These are phyloP conservation scores for Xylaria polymorpha DNA, from an alignment of 2,329 filamentous ascomycete genomes.

Conservation along the genomic window DNA sequence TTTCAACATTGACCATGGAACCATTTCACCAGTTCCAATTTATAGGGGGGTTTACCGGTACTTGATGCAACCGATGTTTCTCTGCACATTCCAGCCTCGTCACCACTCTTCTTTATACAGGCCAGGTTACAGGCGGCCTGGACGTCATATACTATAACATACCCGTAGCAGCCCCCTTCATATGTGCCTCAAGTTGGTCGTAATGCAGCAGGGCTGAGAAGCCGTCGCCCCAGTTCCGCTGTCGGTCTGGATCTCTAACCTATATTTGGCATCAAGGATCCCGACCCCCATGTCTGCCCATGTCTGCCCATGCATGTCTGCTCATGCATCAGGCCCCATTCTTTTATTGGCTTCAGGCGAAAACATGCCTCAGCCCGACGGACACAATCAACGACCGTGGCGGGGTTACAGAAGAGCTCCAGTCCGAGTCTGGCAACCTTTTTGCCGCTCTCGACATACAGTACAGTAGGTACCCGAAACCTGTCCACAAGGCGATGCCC, in stretches of 20 bases:
- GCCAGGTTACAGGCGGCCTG: neutral
- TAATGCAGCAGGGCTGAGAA: conserved; percentile 31
- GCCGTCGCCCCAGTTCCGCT: conserved; percentile 4
- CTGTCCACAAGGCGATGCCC: neutral
- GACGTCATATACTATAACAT: conserved; percentile 13
- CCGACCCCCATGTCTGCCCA: conserved; percentile 8
- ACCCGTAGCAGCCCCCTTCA: conserved; percentile 13
- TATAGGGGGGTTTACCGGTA: neutral
- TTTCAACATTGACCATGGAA: neutral
- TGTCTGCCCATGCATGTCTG: too few relatives aligned
- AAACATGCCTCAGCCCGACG: conserved; percentile 27
- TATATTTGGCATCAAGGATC: conserved; percentile 37
- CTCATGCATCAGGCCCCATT: conserved; percentile 1
- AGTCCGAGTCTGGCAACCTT: neutral
- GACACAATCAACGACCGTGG: conserved; percentile 2
- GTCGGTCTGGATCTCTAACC: conserved; percentile 2
- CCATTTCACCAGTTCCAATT: neutral
- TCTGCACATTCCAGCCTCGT: conserved; percentile 2
- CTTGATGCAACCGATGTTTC: neutral
- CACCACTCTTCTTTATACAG: neutral
- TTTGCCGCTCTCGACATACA: neutral
- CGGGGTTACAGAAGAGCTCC: conserved; percentile 7
- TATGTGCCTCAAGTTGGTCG: conserved; percentile 10
- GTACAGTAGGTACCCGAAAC: neutral
- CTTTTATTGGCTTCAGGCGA: conserved; percentile 13